phyloP scores from a whole-genome alignment of 192 early-diverging fungal genomes.

The Thoreauomyces humboldtii region DNA sequence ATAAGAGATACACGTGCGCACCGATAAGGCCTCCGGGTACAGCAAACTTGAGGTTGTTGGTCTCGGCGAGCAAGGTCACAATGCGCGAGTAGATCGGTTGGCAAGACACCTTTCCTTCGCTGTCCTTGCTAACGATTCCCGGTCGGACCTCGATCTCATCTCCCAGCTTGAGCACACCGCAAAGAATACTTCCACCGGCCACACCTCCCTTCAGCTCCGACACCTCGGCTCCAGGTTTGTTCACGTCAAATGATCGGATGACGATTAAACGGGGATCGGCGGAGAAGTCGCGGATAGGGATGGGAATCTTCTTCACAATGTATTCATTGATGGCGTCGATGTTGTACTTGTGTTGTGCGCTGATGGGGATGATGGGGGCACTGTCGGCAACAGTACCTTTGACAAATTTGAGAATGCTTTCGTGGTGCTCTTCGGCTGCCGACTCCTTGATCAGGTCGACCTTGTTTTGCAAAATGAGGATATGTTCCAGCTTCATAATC shows the following conservation, averaged over 20 bases:
- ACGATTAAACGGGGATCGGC: constrained; percentile 91
- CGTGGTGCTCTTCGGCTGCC: constrained; percentile 84
- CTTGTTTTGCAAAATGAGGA: constrained; percentile 99
- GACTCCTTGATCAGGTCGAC: constrained; percentile 94
- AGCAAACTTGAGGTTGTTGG: constrained; percentile 91
- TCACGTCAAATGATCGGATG: constrained; percentile 98
- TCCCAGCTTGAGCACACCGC: constrained; percentile 82
- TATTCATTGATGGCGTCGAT: constrained; percentile 98
- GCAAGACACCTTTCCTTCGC: constrained; percentile 76
- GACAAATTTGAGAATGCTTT: constrained; percentile 88
- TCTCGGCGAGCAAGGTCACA: constrained; percentile 81
- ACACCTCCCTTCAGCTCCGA: constrained; percentile 93
- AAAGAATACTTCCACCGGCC: constrained; percentile 94
- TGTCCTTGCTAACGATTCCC: constrained; percentile 87
- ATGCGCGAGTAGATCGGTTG: constrained; percentile 88
- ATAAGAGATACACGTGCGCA: constrained; percentile 13
- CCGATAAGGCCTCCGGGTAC: constrained; percentile 99
- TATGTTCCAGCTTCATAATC: constrained; percentile 96
- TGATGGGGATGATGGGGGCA: constrained; percentile 96
- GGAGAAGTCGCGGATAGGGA: constrained; percentile 89
- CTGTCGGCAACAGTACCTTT: constrained; percentile 93
- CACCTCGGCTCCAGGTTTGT: constrained; percentile 96
- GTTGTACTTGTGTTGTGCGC: constrained; percentile 98
- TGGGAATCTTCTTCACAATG: constrained; percentile 92
- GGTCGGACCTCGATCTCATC: constrained; percentile 97